These are phyloP conservation scores for Castanospermum australe DNA, from an alignment of 306 rosid genomes.

Conservation along the genomic window DNA sequence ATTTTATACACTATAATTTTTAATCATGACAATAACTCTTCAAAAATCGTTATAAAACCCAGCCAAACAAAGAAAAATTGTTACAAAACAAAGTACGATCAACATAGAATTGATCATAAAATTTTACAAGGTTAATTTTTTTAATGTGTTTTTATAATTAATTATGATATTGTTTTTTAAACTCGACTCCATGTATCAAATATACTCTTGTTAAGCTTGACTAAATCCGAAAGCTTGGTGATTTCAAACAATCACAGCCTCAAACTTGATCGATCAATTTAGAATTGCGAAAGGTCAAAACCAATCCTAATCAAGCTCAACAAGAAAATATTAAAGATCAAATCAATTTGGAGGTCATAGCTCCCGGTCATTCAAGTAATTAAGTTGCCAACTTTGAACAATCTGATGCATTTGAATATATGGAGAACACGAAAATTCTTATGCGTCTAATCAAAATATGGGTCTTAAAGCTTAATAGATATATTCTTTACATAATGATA, in stretches of 20 bases:
- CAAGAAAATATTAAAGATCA: background rate
- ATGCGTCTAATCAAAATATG: background rate
- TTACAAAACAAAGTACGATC: no score
- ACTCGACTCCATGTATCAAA: background rate
- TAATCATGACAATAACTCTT: no score
- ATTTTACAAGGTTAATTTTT: no score
- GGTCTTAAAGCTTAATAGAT: background rate
- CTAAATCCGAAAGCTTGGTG: background rate
- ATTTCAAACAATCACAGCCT: background rate
- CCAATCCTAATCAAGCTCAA: background rate
- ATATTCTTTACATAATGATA: background rate
- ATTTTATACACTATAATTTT: no score
- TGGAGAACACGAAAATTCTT: background rate
- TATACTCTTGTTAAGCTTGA: background rate
- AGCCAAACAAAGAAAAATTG: no score
- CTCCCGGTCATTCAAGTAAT: background rate
- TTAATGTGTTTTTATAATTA: no score
- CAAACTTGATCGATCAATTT: background rate
- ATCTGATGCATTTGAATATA: background rate
- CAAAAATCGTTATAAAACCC: no score
- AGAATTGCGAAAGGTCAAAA: background rate
- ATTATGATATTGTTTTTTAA: background rate
- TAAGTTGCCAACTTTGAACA: constrained; percentile 17
- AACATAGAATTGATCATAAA: no score
- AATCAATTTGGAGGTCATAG: background rate